A percentile compares a stretch with the other conserved stretches of the same genome.
phyloP scores from a whole-genome alignment of 2,329 filamentous ascomycete genomes.

The Claviceps fusiformis region DNA sequence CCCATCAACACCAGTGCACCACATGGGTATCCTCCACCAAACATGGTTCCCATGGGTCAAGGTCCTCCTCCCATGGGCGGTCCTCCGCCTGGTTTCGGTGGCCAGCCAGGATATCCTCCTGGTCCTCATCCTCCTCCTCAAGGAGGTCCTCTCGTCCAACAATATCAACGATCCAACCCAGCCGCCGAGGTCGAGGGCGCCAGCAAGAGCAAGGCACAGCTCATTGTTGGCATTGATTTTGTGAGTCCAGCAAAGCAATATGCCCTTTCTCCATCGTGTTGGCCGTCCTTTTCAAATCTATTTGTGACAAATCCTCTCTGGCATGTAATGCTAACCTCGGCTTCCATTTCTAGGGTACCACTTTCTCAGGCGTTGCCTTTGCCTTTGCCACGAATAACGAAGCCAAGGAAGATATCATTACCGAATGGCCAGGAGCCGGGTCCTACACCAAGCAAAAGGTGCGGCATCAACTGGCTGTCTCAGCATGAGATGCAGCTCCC shows the following conservation, averaged over 20 bases:
- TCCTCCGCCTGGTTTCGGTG: conserved; percentile 29
- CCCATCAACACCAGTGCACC: conserved; percentile 54
- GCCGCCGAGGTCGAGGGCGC: conserved; percentile 73
- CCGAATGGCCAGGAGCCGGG: conserved; percentile 94
- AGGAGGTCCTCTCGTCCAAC: conserved; percentile 25
- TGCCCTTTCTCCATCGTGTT: neutral
- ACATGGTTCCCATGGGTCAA: conserved; percentile 30
- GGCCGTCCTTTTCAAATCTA: neutral
- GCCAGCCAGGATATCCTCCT: conserved; percentile 33
- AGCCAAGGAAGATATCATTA: conserved; percentile 96
- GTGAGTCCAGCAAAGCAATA: conserved; percentile 37
- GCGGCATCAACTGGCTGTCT: conserved; percentile 9
- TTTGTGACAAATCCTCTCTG: neutral
- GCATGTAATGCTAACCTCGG: conserved; percentile 4
- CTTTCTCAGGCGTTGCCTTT: conserved; percentile 94
- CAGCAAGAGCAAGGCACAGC: conserved; percentile 82
- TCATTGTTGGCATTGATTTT: conserved; percentile 98
- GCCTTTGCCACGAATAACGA: conserved; percentile 96
- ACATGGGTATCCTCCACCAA: conserved; percentile 43
- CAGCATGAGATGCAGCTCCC: neutral
- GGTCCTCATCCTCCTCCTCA: conserved; percentile 25
- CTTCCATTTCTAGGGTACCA: conserved; percentile 56
- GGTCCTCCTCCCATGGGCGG: conserved; percentile 27
- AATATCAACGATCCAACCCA: conserved; percentile 27
- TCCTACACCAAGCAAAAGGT: conserved; percentile 99